Evolutionary conservation across 23 red algal genomes (phyloP), one percentile per base, ranked within the genome.

Genomic region (Gracilaria domingensis): DNA sequence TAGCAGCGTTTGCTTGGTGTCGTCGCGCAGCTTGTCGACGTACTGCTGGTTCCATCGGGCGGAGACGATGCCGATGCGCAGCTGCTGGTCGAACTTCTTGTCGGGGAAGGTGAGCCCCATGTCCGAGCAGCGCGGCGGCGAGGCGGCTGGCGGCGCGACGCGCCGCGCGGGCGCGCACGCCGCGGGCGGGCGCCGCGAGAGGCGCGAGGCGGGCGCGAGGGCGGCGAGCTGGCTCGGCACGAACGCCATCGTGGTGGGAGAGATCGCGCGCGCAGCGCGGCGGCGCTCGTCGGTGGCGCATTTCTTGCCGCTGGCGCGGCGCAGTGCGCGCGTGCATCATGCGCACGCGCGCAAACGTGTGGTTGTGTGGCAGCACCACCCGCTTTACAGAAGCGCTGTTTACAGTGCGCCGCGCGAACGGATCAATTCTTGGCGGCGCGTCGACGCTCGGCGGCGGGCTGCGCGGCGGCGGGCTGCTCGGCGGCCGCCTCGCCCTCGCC

Each of bases 41-140:
- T 88, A 61, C 1, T 84, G 83, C 14, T 17, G 50, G 78, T 94
- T 94, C 93, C 96, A 98, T 12, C 94, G 89, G 0, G 96, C 66
- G 51, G 67, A 91, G 14, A 98, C 79, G 18, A 98, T 53, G 69
- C 96, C 96, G 56, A 95, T 83, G 24, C 93, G 93, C 12, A 91
- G 66, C 2, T 28, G 32, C 33, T 84, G 28, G 81, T 90, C 93
- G 34, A 62, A 48, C 39, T 80, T 55, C 36, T 56, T 55, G 4
- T 69, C 66, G 11, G 93, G 80, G 70, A 95, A 91, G 23, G 1
- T 23, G 1, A 95, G 57, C 14, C 78, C 82, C 79, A 80, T 81
- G 67, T 87, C 67, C 0, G 93, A 89, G 37, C 86, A 80, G 20
- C 50, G 54, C 0, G 55, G 69, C 39, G 66, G 30, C 66, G 33